These are phyloP conservation scores for Pholiota microspora DNA, from an alignment of 768 basidiomycete genomes.

Conservation along the genomic window DNA sequence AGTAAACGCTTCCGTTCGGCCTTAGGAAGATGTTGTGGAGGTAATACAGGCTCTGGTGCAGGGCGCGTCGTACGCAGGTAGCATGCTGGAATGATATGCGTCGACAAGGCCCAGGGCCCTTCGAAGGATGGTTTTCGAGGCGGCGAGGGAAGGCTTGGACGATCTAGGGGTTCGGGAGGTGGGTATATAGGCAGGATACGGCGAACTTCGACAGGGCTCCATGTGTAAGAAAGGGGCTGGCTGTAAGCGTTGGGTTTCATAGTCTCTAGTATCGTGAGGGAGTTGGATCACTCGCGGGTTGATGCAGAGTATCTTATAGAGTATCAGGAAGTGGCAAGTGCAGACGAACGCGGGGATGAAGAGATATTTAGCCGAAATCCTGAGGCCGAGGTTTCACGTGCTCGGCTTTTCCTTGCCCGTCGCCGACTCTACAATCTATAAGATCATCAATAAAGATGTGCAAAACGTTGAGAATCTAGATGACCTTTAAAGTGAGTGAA, in stretches of 20 bases:
- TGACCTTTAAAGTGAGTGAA: too few species aligned
- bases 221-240: slow-evolving; percentile 24
- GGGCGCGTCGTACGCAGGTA: slow-evolving; percentile 44
- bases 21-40: slow-evolving; percentile 31
- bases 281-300: neutral
- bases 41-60: slow-evolving; percentile 34
- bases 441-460: too few species aligned
- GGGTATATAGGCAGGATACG: slow-evolving; percentile 35
- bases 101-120: slow-evolving; percentile 41
- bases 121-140: slow-evolving; percentile 32
- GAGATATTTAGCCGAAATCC: neutral
- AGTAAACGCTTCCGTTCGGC: slow-evolving; percentile 30
- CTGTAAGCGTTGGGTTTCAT: slow-evolving; percentile 23
- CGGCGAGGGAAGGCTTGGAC: slow-evolving; percentile 39
- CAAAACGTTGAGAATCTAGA: too few species aligned
- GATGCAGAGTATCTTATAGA: neutral
- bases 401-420: neutral
- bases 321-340: neutral
- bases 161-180: slow-evolving; percentile 30
- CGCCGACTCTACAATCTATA: neutral
- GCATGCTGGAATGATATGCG: slow-evolving; percentile 56
- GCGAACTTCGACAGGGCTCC: slow-evolving; percentile 25
- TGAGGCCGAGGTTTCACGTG: neutral
- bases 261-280: too few species aligned
- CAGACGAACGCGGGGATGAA: neutral